Percentiles rank a stretch among this genome's conserved stretches.
Evolutionary conservation across 1,284 basidiomycete species (phyloP).

Genomic region (Coniophora puteana): DNA sequence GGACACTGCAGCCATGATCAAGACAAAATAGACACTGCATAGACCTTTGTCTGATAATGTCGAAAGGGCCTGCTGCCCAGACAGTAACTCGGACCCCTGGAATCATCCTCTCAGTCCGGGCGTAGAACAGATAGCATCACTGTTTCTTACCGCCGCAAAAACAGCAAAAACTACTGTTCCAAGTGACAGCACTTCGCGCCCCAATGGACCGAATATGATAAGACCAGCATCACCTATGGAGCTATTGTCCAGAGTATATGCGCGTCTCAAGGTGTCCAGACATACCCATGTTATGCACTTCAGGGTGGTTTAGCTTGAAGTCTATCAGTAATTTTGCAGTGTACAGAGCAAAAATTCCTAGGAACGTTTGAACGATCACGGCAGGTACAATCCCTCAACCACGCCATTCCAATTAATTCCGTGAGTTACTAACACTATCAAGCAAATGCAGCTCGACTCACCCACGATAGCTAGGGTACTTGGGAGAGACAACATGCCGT

Average conservation of each 20-base stretch:
- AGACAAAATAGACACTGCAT: constrained; percentile 39
- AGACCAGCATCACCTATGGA: constrained; percentile 49
- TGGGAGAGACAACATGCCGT: constrained; percentile 55
- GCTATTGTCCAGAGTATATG: constrained; percentile 1
- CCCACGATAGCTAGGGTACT: constrained; percentile 52
- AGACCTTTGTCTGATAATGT: constrained; percentile 44
- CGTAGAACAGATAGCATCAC: too few relatives aligned
- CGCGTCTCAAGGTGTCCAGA: not conserved
- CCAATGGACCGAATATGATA: constrained; percentile 46
- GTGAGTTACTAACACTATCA: not conserved
- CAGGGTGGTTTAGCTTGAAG: constrained; percentile 55
- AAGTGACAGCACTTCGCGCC: constrained; percentile 41
- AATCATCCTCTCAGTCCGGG: too few relatives aligned
- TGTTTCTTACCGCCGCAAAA: constrained; percentile 35
- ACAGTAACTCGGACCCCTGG: constrained; percentile 45
- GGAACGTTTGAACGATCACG: constrained; percentile 49
- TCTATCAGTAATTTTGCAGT: constrained; percentile 52
- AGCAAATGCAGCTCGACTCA: constrained; percentile 22
- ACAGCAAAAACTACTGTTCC: constrained; percentile 54
- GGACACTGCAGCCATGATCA: constrained; percentile 42
- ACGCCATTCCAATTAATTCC: too few relatives aligned
- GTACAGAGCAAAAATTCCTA: constrained; percentile 50
- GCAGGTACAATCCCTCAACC: constrained; percentile 46
- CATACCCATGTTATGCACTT: constrained; percentile 50
- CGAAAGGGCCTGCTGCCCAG: constrained; percentile 48